Base-by-base conservation (phyloP, 2,329 filamentous ascomycete species). In the Penicillium sp. region DNA sequence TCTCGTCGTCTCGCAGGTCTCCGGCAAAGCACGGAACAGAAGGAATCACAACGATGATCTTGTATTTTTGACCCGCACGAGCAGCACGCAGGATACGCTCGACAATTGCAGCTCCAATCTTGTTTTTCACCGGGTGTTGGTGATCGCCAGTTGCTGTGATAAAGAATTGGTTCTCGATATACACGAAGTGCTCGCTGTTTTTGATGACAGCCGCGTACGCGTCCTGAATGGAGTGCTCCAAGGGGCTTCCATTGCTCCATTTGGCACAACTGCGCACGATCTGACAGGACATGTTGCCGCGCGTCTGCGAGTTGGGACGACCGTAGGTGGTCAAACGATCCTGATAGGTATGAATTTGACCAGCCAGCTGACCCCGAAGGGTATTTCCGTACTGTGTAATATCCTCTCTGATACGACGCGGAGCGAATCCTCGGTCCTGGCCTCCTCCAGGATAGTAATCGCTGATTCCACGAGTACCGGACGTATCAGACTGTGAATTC, bases 161-260 rank as follows among this genome's bases (percentile, higher is more conserved):
- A 80, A 97, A 99, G 79, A 97, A 97, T 70, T 99, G 94, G 66
- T 99, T 97, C 73, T 99, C 94, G 54, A 99, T 96, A 75, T 97
- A 99, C 11, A 99, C 86, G 62, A 87, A 97, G 70, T 97, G 93
- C 74, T 96, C 79, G 0, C 94, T 94, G 52, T 90, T 90, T 46
- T 87, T 81, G 66, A 97, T 97, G 36, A 96, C 77, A 52, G 96
- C 90, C 8, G 78, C 83, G 73, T 96, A 96, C 1, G 92, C 92
- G 68, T 93, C 91, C 47, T 86, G 84, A 59, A 97, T 92, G 0
- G 91, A 96, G 72, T 94, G 91, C 65, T 89, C 87, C 0, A 82
- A 85, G 9, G 94, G 76, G 47, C 96, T 93, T 7, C 93, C 93
- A 67, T 90, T 94, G n/a, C 91, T 96, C 93, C 93, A 97, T 73